These are phyloP conservation scores for Podospora sp. DNA, from an alignment of 495 filamentous ascomycete genomes.

Conservation along the genomic window DNA sequence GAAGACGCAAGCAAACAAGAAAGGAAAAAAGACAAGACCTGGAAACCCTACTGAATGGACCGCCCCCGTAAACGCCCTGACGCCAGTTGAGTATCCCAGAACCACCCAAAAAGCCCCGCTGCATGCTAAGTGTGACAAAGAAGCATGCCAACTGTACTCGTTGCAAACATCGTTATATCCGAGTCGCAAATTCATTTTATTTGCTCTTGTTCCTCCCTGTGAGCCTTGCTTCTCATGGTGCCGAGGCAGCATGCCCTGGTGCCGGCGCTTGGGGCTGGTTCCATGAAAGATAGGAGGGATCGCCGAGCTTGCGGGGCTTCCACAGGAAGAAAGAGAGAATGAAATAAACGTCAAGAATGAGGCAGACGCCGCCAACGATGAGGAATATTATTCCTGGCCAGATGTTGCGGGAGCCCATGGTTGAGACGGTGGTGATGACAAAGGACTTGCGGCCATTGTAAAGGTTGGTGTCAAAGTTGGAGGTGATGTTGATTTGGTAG, in stretches of 20 bases:
- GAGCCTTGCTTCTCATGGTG: slow-evolving; percentile 16
- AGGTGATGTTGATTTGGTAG: slow-evolving; percentile 57
- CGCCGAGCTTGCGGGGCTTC: slow-evolving; percentile 94
- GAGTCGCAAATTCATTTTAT: not conserved
- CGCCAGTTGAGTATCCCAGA: slow-evolving; percentile 10
- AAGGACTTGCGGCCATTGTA: slow-evolving; percentile 96
- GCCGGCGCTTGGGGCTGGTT: slow-evolving; percentile 71
- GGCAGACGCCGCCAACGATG: slow-evolving; percentile 89
- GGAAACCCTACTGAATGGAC: not conserved
- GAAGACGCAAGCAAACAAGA: not conserved
- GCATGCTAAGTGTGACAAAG: not conserved
- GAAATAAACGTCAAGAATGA: slow-evolving; percentile 84
- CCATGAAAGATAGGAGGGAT: slow-evolving; percentile 97
- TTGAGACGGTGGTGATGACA: slow-evolving; percentile 87
- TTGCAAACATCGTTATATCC: not conserved
- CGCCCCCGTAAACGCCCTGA: slow-evolving; percentile 7
- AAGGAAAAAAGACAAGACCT: not conserved
- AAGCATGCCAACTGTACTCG: slow-evolving; percentile 8
- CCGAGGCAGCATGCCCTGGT: slow-evolving; percentile 38
- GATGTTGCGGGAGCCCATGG: slow-evolving; percentile 93
- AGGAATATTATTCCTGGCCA: slow-evolving; percentile 97
- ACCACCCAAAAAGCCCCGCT: slow-evolving; percentile 5
- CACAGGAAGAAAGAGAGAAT: slow-evolving; percentile 81
- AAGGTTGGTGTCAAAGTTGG: slow-evolving; percentile 76
- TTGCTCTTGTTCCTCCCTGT: not conserved